Conservation (phyloP, 75 land plant species). For the Pinus taeda region DNA sequence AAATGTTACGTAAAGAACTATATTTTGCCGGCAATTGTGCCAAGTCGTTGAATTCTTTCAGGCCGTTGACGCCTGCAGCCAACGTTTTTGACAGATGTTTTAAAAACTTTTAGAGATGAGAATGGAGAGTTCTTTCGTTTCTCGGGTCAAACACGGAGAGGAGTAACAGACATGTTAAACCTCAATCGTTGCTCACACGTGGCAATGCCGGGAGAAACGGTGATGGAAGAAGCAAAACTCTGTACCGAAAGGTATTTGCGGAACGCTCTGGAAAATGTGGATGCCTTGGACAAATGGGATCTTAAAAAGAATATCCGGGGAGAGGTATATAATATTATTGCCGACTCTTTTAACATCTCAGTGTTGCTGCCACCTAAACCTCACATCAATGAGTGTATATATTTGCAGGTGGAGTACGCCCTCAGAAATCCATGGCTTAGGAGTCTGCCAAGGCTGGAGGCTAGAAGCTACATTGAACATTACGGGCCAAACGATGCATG, state of each 20-base stretch:
- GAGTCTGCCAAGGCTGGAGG: constrained; percentile 24
- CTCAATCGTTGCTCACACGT: constrained; percentile 20
- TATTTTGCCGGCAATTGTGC: neutral
- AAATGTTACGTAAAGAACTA: neutral
- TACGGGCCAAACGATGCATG: constrained; percentile 37
- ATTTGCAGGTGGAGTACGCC: constrained; percentile 20
- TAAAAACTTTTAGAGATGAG: constrained; percentile 17
- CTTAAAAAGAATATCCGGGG: constrained; percentile 14
- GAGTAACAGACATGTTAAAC: constrained; percentile 29
- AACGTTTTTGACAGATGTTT: constrained; percentile 4
- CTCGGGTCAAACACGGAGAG: constrained; percentile 19
- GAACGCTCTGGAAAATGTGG: constrained; percentile 8
- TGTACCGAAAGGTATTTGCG: constrained; percentile 8
- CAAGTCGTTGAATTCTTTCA: neutral
- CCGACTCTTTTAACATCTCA: no score
- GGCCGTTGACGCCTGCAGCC: neutral
- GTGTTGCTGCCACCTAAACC: no score
- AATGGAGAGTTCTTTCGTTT: constrained; percentile 26
- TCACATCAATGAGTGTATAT: no score
- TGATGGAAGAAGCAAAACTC: constrained; percentile 19
- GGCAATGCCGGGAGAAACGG: constrained; percentile 17
- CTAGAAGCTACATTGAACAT: constrained; percentile 26
- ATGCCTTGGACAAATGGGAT: constrained; percentile 24
- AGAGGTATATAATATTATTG: no score
- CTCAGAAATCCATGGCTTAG: constrained; percentile 21